phyloP scores from a whole-genome alignment of 768 basidiomycete genomes.

The Cystofilobasidium ferigula region DNA sequence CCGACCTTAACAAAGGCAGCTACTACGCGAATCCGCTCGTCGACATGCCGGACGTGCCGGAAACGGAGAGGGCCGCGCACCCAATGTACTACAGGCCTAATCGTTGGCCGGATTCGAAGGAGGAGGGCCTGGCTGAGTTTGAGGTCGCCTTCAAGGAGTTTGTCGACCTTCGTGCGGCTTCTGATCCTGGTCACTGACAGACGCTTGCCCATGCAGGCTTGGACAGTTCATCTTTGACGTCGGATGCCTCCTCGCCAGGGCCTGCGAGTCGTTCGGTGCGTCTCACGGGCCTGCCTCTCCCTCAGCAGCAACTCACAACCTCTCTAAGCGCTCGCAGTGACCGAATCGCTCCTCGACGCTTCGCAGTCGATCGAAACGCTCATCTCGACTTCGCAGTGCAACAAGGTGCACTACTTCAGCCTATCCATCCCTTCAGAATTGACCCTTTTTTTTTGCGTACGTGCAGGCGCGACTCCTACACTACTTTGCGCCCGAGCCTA shows the following conservation, averaged over 20 bases:
- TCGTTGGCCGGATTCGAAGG: slow-evolving; percentile 59
- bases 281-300: not conserved
- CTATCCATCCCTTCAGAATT: not conserved
- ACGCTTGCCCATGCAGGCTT: slow-evolving; percentile 28
- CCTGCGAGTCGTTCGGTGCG: slow-evolving; percentile 84
- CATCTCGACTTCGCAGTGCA: slow-evolving; percentile 65
- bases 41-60: slow-evolving; percentile 54
- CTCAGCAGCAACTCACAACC: not conserved
- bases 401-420: slow-evolving; percentile 44
- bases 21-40: slow-evolving; percentile 79
- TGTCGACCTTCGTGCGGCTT: slow-evolving; percentile 39
- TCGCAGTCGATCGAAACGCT: slow-evolving; percentile 59
- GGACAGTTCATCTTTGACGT: slow-evolving; percentile 55
- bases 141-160: slow-evolving; percentile 79
- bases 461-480: slow-evolving; percentile 69
- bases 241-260: slow-evolving; percentile 66
- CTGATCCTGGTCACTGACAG: not conserved
- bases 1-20: slow-evolving; percentile 79
- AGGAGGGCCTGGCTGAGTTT: slow-evolving; percentile 59
- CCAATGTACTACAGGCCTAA: slow-evolving; percentile 58
- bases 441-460: not conserved
- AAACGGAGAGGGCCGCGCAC: slow-evolving; percentile 48
- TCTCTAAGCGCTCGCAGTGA: slow-evolving; percentile 43
- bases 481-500: slow-evolving; percentile 66
- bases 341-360: slow-evolving; percentile 54